Conservation (phyloP, 192 early-diverging fungal genomes). For the Polychytrium aggregatum region DNA sequence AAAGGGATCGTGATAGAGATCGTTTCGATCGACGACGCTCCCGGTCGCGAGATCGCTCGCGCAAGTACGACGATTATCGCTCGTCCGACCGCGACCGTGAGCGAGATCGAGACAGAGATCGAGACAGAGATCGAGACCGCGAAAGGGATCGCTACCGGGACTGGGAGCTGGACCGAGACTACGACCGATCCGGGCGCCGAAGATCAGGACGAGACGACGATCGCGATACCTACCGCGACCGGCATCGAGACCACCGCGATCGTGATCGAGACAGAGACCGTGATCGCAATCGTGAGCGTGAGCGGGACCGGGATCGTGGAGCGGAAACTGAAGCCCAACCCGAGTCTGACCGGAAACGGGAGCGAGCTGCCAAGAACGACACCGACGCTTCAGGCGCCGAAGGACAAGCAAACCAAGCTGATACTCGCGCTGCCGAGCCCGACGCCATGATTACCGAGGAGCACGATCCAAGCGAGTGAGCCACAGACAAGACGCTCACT, state of each 20-base stretch:
- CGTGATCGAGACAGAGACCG: conserved; percentile 18
- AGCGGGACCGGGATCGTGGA: conserved; percentile 11
- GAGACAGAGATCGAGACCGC: conserved; percentile 4
- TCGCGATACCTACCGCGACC: no score
- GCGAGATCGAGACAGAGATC: background rate
- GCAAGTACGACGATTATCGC: background rate
- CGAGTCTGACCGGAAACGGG: no score
- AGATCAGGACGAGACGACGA: background rate
- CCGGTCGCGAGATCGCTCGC: conserved; percentile 4
- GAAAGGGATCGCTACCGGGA: conserved; percentile 3
- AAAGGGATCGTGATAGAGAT: no score
- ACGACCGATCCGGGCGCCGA: conserved; percentile 1
- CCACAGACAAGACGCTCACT: no score
- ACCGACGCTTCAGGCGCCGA: no score
- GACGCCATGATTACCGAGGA: no score
- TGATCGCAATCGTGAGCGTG: conserved; percentile 27
- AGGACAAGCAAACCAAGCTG: no score
- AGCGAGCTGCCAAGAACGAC: no score
- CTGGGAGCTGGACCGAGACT: conserved; percentile 11
- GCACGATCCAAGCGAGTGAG: no score
- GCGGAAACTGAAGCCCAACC: no score
- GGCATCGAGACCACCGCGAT: background rate
- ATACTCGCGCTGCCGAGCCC: no score
- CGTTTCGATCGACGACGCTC: background rate
- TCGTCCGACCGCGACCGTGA: background rate